These are phyloP conservation scores for Dichotomocladium elegans DNA, from an alignment of 371 early-diverging fungal species.

Conservation along the genomic window DNA sequence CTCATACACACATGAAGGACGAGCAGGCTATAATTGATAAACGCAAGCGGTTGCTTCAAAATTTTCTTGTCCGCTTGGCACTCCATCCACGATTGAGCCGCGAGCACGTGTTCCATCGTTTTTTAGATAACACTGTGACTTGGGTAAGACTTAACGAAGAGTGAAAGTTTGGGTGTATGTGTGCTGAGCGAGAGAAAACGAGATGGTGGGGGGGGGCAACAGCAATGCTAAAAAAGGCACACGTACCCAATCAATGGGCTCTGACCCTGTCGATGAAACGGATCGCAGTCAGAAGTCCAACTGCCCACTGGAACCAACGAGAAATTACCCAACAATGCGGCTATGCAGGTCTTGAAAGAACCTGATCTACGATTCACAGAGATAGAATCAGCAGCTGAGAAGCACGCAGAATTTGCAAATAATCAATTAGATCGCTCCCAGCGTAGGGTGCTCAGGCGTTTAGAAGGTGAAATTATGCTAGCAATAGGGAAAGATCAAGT, in stretches of 20 bases:
- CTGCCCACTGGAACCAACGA: neutral
- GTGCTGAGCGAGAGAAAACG: no score
- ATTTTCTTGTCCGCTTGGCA: slow-evolving; percentile 81
- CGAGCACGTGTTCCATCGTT: slow-evolving; percentile 87
- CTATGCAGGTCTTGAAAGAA: slow-evolving; percentile 44
- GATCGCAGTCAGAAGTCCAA: neutral
- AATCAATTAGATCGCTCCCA: slow-evolving; percentile 60
- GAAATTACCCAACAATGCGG: slow-evolving; percentile 7
- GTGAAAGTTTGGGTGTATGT: no score
- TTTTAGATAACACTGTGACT: slow-evolving; percentile 65
- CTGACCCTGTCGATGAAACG: neutral
- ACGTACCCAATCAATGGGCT: neutral
- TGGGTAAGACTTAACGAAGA: slow-evolving; percentile 53
- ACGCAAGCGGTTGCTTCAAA: slow-evolving; percentile 86
- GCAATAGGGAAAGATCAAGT: no score
- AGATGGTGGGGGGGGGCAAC: no score
- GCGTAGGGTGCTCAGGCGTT: slow-evolving; percentile 50
- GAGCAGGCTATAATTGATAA: slow-evolving; percentile 79
- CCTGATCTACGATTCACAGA: slow-evolving; percentile 69
- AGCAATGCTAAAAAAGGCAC: no score
- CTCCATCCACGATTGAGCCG: slow-evolving; percentile 78
- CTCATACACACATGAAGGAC: slow-evolving; percentile 73
- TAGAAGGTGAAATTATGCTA: slow-evolving; percentile 48
- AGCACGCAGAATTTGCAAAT: slow-evolving; percentile 51
- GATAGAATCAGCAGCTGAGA: slow-evolving; percentile 63